Percentiles rank a stretch among this genome's conserved stretches.
These are phyloP conservation scores for Diplodia sapinea DNA, from an alignment of 2,329 filamentous ascomycete genomes.

Conservation along the genomic window DNA sequence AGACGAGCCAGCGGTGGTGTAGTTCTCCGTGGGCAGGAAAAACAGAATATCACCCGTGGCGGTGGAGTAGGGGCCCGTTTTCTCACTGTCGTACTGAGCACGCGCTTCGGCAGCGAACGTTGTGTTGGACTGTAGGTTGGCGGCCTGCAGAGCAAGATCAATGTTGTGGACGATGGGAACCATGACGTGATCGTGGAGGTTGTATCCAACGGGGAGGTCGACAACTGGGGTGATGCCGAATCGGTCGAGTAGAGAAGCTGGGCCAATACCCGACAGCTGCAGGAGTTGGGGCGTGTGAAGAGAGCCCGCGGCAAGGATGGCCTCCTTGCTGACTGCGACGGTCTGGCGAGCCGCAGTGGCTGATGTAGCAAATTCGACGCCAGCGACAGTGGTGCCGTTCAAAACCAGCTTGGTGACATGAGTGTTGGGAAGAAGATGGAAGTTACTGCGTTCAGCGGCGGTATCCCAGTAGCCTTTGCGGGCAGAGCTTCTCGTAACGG, in stretches of 20 bases:
- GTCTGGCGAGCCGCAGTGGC: constrained; percentile 13
- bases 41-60: constrained; percentile 18
- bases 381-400: constrained; percentile 4
- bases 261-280: constrained; percentile 42
- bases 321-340: constrained; percentile 37
- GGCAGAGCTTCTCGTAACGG: constrained; percentile 20
- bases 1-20: constrained; percentile 5
- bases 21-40: constrained; percentile 30
- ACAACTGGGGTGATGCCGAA: constrained; percentile 36
- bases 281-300: constrained; percentile 41
- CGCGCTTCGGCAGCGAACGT: constrained; percentile 17
- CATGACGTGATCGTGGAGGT: constrained; percentile 32
- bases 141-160: constrained; percentile 5
- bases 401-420: constrained; percentile 24
- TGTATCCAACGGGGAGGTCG: constrained; percentile 35
- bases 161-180: constrained; percentile 18
- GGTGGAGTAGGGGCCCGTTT: constrained; percentile 14
- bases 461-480: constrained; percentile 32
- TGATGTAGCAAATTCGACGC: constrained; percentile 17
- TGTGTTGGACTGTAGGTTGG: constrained; percentile 20
- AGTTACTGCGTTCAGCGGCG: constrained; percentile 35
- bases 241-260: constrained; percentile 35
- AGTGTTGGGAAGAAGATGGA: constrained; percentile 35
- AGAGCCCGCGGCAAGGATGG: constrained; percentile 39
- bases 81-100: constrained; percentile 19